Base-by-base conservation (phyloP, 129 eudicot genomes). In the Lonicera japonica region DNA sequence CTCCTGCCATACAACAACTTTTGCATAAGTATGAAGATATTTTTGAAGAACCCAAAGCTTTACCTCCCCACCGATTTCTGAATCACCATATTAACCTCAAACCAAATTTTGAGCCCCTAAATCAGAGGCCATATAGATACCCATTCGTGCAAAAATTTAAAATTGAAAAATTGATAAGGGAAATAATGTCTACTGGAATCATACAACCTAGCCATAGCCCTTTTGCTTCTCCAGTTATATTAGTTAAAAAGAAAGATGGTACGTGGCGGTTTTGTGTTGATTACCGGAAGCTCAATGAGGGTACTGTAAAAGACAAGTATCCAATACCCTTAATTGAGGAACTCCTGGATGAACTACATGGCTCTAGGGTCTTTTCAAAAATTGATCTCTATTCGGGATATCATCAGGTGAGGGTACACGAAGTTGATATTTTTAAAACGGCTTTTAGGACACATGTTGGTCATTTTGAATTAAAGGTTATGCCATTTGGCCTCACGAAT, bases 401-500 rank as follows among this genome's bases (percentile, higher is more conserved):
- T 10, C 43, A 5, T 38, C 43, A 10, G 10, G 5, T 38, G 43
- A 38, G 43, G 43, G 10, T 10, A 38, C 5, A 38, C 5, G n/a
- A n/a, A n/a, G n/a, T n/a, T n/a, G 43, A 38, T 38, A 38, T 38
- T 4, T 38, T 10, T 38, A 38, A 38, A 10, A 10, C 10, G 10
- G 10, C 43, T 38, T 38, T 38, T 4, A 38, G 6, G 5, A 38
- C 43, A 4, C 43, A 38, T 38, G 5, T 5, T 10, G 10, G 43
- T 4, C 43, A 38, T 38, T n/a, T n/a, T n/a, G n/a, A n/a, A n/a
- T n/a, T n/a, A n/a, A n/a, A n/a, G n/a, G n/a, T n/a, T n/a, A n/a
- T 69, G 74, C 61, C 68, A 1, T 61, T 60, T 51, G 68, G 68
- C 5, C 18, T 70, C 9, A 48, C 61, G 0, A 70, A 48, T 53